Evolutionary conservation across 768 basidiomycete species (phyloP), one percentile per base, ranked within the genome.

Genomic region (Naematelia aurantialba): DNA sequence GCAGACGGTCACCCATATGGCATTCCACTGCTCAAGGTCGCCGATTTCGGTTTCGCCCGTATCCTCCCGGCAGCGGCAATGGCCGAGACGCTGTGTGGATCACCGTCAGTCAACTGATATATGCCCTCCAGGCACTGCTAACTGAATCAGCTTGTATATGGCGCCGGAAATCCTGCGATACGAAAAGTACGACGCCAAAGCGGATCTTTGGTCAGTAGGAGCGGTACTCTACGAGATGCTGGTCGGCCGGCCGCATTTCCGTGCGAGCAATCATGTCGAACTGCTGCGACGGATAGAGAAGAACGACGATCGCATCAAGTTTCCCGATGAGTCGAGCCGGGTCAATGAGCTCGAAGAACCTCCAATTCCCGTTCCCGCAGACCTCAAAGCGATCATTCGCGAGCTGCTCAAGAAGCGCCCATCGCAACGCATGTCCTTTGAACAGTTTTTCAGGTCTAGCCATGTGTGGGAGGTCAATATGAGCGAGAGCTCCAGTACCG

Each of bases 31-130:
- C 85, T 99, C 68, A 97, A 98, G 78, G 86, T 98, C 0, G 96
- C 96, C 14, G 96, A 98, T 78, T 99, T 99, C 74, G 96, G 96
- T 0, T 99, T 99, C 70, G 96, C 96, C 0, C 84, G 96, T 17
- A 89, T 87, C 21, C 80, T 99, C 1, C 92, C 93, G 0, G 89
- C 87, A 30, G 85, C 89, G 5, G 88, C 91, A 83, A 85, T 98
- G 85, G 96, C 94, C 17, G 96, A 98, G 78, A 99, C 96, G 3
- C 81, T 99, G 1, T 99, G 96, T 75, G 94, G 96, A 2, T 96
- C 92, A 12, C 96, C 94, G 87, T 93, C 73, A 78, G 90, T 83
- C 11, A 21, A 21, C 29, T 29, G 8, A 57, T 17, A 5, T 25
- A 24, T 51, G 46, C 10, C 12, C 13, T 17, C 24, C 3, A 48